Conservation (phyloP, 2,329 filamentous ascomycete genomes). For the Tetracladium maxilliforme region DNA sequence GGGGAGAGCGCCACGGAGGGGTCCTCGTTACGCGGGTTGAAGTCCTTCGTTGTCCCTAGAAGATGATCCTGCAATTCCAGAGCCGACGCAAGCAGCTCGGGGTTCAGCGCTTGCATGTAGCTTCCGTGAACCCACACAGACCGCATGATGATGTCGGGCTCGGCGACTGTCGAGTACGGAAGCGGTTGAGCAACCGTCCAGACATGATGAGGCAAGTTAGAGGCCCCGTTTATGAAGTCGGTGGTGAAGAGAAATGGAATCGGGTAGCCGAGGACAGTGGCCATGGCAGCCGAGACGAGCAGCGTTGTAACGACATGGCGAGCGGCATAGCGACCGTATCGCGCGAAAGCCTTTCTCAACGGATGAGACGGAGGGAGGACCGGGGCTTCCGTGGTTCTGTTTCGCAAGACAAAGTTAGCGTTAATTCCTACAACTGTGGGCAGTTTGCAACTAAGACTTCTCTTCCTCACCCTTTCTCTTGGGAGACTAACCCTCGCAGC, state of each 20-base stretch:
- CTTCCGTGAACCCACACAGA: slow-evolving; percentile 67
- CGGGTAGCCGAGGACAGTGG: slow-evolving; percentile 57
- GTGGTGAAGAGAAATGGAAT: slow-evolving; percentile 62
- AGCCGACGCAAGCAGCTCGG: slow-evolving; percentile 48
- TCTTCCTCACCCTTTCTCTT: slow-evolving; percentile 44
- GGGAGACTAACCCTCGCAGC: slow-evolving; percentile 51
- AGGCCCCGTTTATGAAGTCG: slow-evolving; percentile 55
- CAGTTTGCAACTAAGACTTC: slow-evolving; percentile 2
- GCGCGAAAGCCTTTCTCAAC: slow-evolving; percentile 47
- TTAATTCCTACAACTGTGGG: slow-evolving; percentile 6
- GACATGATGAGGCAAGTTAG: slow-evolving; percentile 62
- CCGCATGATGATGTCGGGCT: slow-evolving; percentile 65
- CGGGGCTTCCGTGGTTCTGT: slow-evolving; percentile 61
- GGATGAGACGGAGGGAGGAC: slow-evolving; percentile 49
- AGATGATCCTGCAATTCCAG: slow-evolving; percentile 57
- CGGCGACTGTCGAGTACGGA: slow-evolving; percentile 29
- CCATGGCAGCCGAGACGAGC: slow-evolving; percentile 57
- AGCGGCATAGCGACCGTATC: slow-evolving; percentile 56
- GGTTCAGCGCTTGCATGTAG: slow-evolving; percentile 63
- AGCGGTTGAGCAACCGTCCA: slow-evolving; percentile 64
- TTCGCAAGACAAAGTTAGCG: slow-evolving; percentile 2
- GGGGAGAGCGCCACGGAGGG: slow-evolving; percentile 12
- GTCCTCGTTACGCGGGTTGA: slow-evolving; percentile 26
- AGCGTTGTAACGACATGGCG: slow-evolving; percentile 63
- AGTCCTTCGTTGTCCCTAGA: slow-evolving; percentile 43